Conservation (phyloP, 116 monocot species). For the Dioscorea cayenensis region DNA sequence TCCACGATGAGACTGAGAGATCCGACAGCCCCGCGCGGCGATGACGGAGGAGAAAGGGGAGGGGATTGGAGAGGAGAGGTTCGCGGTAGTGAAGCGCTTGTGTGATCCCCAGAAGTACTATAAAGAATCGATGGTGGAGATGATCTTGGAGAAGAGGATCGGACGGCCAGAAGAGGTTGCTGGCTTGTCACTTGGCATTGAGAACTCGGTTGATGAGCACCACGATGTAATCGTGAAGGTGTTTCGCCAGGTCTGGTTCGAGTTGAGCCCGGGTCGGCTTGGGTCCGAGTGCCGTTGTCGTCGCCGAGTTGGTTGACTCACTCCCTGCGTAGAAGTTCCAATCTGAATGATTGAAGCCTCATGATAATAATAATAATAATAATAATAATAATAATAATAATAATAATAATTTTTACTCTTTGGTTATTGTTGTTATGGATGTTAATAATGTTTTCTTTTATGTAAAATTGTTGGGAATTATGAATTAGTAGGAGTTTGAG, state of each 20-base stretch:
- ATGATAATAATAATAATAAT: too few relatives aligned
- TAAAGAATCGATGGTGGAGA: slow-evolving; percentile 44
- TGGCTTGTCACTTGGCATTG: slow-evolving; percentile 34
- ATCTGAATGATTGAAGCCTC: too few relatives aligned
- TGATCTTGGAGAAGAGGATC: slow-evolving; percentile 30
- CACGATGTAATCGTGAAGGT: slow-evolving; percentile 37
- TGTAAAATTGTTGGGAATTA: too few relatives aligned
- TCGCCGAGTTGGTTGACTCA: neutral
- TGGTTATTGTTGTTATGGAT: too few relatives aligned
- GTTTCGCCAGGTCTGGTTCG: slow-evolving; percentile 41
- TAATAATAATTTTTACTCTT: too few relatives aligned
- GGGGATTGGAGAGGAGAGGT: slow-evolving; percentile 39
- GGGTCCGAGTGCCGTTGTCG: neutral
- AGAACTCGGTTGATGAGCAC: slow-evolving; percentile 30
- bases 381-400: too few relatives aligned
- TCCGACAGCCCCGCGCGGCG: neutral
- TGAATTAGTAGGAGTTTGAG: too few relatives aligned
- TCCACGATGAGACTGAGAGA: neutral
- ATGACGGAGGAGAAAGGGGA: neutral
- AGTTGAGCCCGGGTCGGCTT: neutral
- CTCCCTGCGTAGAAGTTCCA: too few relatives aligned
- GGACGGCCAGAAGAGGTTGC: slow-evolving; percentile 30
- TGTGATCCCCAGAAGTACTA: slow-evolving; percentile 35
- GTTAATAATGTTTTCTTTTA: too few relatives aligned
- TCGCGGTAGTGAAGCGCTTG: slow-evolving; percentile 37